A percentile compares a stretch with the other conserved stretches of the same genome.
Conservation (phyloP, 306 rosid genomes). For the Begonia fuchsioides region DNA sequence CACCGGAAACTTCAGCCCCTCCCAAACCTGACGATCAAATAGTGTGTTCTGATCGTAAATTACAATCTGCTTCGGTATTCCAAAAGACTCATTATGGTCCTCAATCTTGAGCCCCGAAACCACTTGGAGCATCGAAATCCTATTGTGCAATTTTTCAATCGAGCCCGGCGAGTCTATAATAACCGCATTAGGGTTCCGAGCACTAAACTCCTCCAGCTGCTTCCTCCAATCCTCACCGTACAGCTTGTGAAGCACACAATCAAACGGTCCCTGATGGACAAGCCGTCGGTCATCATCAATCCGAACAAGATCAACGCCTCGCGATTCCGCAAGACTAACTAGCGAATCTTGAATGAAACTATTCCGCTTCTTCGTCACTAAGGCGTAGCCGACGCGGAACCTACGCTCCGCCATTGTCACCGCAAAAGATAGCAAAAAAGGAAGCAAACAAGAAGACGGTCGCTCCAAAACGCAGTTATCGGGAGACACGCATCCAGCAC, state of each 20-base stretch:
- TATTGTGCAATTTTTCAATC: constrained; percentile 68
- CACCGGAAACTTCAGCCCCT: constrained; percentile 61
- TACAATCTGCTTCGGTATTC: constrained; percentile 89
- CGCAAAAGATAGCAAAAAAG: neutral
- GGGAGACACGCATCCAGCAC: neutral
- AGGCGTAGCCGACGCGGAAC: constrained; percentile 57
- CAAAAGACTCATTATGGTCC: constrained; percentile 40
- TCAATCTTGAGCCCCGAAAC: constrained; percentile 60
- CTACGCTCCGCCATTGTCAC: constrained; percentile 52
- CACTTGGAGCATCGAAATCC: constrained; percentile 88
- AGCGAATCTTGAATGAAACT: constrained; percentile 74
- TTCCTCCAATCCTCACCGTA: constrained; percentile 58
- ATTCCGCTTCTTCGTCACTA: constrained; percentile 64
- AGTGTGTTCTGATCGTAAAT: constrained; percentile 66
- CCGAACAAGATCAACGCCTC: constrained; percentile 50
- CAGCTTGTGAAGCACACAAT: no score
- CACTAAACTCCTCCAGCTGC: constrained; percentile 31
- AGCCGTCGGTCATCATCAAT: constrained; percentile 29
- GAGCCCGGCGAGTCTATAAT: constrained; percentile 62
- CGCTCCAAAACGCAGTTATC: no score
- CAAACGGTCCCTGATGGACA: constrained; percentile 69
- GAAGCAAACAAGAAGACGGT: constrained; percentile 10
- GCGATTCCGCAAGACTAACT: constrained; percentile 39
- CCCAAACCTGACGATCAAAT: constrained; percentile 41
- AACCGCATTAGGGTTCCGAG: constrained; percentile 39